Evolutionary conservation across 2,329 filamentous ascomycete genomes (phyloP).

Genomic region (Penicillium sumatraense): DNA sequence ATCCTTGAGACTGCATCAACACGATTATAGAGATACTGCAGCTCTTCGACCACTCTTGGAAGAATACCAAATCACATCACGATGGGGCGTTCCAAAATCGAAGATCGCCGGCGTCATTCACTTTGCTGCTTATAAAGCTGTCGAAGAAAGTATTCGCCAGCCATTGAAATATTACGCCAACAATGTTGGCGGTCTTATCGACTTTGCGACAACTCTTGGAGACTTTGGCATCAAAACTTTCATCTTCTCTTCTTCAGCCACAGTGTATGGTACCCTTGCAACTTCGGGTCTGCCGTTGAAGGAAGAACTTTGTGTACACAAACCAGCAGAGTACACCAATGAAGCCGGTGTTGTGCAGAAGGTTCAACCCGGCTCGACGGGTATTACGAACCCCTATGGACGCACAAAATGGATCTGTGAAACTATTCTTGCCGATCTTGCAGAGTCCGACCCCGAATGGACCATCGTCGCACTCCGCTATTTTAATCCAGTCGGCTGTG

Average conservation of each 20-base stretch:
- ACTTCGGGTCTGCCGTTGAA: constrained; percentile 57
- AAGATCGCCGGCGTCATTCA: constrained; percentile 69
- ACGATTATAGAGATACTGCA: constrained; percentile 53
- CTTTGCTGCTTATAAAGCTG: constrained; percentile 70
- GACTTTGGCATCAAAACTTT: constrained; percentile 67
- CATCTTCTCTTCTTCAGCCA: constrained; percentile 71
- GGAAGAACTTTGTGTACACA: constrained; percentile 62
- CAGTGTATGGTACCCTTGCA: constrained; percentile 65
- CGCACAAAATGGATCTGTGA: constrained; percentile 71
- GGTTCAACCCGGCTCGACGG: constrained; percentile 55
- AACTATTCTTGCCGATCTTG: constrained; percentile 67
- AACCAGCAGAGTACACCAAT: constrained; percentile 51
- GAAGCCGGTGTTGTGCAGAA: constrained; percentile 48
- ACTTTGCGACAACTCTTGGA: constrained; percentile 61
- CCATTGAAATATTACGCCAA: constrained; percentile 70
- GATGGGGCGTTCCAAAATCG: constrained; percentile 47
- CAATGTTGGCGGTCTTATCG: constrained; percentile 67
- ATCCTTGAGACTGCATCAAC: constrained; percentile 50
- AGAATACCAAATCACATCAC: constrained; percentile 42
- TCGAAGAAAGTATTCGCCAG: constrained; percentile 64
- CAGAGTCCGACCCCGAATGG: constrained; percentile 64
- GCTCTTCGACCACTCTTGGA: constrained; percentile 50
- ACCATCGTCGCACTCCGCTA: constrained; percentile 67
- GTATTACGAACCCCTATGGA: constrained; percentile 68
- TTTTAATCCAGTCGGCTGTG: constrained; percentile 71